Conservation (phyloP, 2,329 filamentous ascomycete genomes). For the Raffaelea deltoideospora region DNA sequence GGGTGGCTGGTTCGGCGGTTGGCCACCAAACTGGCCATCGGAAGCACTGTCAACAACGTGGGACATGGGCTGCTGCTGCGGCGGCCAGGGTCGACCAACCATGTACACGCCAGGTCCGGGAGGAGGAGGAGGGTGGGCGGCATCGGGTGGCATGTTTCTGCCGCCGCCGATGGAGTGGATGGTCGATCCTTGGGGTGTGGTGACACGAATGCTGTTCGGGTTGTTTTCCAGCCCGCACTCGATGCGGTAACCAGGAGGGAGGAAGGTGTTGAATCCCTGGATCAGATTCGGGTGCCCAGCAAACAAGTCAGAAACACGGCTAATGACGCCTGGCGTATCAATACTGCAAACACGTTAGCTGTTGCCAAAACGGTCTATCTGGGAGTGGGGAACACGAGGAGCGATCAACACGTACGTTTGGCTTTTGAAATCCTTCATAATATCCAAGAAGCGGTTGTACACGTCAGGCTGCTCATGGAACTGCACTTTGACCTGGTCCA, state of each 20-base stretch:
- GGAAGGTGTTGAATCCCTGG: constrained; percentile 95
- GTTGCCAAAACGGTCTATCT: background rate
- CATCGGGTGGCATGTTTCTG: constrained; percentile 31
- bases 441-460: constrained; percentile 91
- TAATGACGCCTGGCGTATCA: constrained; percentile 94
- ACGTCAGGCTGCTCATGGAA: constrained; percentile 95
- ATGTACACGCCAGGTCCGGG: constrained; percentile 28
- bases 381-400: background rate
- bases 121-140: constrained; percentile 20
- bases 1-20: constrained; percentile 32
- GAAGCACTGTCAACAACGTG: constrained; percentile 49
- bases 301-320: constrained; percentile 88
- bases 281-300: constrained; percentile 91
- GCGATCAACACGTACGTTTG: constrained; percentile 67
- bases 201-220: constrained; percentile 90
- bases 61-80: constrained; percentile 29
- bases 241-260: constrained; percentile 90
- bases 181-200: constrained; percentile 93
- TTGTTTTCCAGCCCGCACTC: constrained; percentile 91
- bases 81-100: constrained; percentile 19
- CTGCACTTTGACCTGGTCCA: constrained; percentile 96
- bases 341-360: constrained; percentile 39
- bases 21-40: constrained; percentile 45
- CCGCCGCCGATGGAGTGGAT: constrained; percentile 64
- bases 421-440: constrained; percentile 99